Evolutionary conservation across 2,329 filamentous ascomycete genomes (phyloP).

Genomic region (Beauveria sp.): DNA sequence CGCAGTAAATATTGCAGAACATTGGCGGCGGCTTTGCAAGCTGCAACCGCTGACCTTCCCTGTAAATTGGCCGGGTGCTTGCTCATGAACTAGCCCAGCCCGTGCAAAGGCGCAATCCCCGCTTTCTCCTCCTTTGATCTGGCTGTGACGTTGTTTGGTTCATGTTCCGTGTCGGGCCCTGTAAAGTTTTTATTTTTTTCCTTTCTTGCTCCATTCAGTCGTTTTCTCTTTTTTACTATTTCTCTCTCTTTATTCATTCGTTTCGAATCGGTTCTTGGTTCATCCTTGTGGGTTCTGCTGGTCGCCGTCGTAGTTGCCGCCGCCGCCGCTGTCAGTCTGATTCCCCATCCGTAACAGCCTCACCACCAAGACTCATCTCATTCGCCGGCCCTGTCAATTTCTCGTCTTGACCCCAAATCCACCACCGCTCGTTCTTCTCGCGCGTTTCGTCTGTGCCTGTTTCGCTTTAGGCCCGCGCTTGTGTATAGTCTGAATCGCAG

Average conservation of each 20-base stretch:
- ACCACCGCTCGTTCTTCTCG: background rate
- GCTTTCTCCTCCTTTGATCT: constrained; percentile 11
- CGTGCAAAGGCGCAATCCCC: constrained; percentile 3
- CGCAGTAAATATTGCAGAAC: too few species aligned
- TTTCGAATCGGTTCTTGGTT: background rate
- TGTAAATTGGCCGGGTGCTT: background rate
- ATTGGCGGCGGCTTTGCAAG: too few species aligned
- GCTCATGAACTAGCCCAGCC: background rate
- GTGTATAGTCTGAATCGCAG: constrained; percentile 4
- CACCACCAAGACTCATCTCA: background rate
- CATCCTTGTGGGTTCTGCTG: background rate
- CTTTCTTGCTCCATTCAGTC: background rate
- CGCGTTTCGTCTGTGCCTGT: background rate
- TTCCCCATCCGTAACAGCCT: background rate
- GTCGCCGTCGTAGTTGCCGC: background rate
- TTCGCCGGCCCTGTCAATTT: background rate
- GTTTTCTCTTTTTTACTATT: background rate
- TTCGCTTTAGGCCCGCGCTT: constrained; percentile 4
- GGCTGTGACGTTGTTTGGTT: constrained; percentile 7
- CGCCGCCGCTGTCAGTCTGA: background rate
- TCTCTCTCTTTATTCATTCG: background rate
- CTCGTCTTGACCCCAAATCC: background rate
- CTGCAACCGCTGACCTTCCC: background rate
- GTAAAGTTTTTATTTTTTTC: background rate
- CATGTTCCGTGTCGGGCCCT: background rate